These are phyloP conservation scores for Starmera quercuum DNA, from an alignment of 805 yeast genomes.

Conservation along the genomic window DNA sequence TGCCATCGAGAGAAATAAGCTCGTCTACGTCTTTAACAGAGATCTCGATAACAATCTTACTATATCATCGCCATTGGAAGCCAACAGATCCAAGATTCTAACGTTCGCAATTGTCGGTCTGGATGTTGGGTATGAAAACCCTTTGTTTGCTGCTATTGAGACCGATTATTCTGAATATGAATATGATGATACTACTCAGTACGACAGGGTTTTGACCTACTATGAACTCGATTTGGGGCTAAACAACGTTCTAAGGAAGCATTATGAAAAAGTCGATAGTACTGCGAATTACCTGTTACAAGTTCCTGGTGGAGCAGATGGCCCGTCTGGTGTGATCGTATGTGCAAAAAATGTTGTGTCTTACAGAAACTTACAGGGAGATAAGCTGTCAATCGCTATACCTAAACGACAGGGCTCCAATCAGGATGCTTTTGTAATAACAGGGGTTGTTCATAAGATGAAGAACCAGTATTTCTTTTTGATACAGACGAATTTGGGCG, in stretches of 20 bases:
- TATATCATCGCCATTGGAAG: slow-evolving; percentile 71
- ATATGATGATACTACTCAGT: slow-evolving; percentile 15
- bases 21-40: slow-evolving; percentile 57
- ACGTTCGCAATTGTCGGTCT: slow-evolving; percentile 50
- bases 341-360: slow-evolving; percentile 50
- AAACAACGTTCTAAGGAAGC: slow-evolving; percentile 58
- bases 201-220: slow-evolving; percentile 39
- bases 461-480: slow-evolving; percentile 57
- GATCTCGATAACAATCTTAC: slow-evolving; percentile 37
- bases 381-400: slow-evolving; percentile 37
- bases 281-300: slow-evolving; percentile 49
- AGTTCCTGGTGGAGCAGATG: slow-evolving; percentile 67
- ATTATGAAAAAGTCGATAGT: slow-evolving; percentile 29
- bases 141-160: slow-evolving; percentile 78
- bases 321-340: slow-evolving; percentile 62
- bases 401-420: slow-evolving; percentile 38
- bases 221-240: slow-evolving; percentile 85
- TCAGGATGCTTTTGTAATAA: slow-evolving; percentile 22
- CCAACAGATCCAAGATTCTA: slow-evolving; percentile 39
- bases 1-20: slow-evolving; percentile 67
- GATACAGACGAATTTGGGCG: slow-evolving; percentile 67
- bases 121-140: slow-evolving; percentile 78
- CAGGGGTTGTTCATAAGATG: slow-evolving; percentile 59
- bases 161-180: slow-evolving; percentile 37
- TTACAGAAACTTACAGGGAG: slow-evolving; percentile 37